phyloP scores from a whole-genome alignment of 1,284 basidiomycete genomes.

The Austropuccinia psidii region DNA sequence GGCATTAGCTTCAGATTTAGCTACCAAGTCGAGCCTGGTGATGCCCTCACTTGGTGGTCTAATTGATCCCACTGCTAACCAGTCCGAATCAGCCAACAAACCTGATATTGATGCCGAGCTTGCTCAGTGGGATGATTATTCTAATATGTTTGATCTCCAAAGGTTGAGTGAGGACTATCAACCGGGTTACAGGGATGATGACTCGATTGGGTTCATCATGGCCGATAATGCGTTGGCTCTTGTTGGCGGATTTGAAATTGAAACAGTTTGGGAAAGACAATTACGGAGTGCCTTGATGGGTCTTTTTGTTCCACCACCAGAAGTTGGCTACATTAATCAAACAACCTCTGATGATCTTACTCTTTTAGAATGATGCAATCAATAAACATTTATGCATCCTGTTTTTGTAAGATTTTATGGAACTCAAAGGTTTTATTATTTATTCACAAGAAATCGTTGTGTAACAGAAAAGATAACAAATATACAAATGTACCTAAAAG shows the following conservation, averaged over 20 bases:
- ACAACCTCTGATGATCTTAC: slow-evolving; percentile 7
- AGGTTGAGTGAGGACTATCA: neutral
- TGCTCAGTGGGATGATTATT: slow-evolving; percentile 29
- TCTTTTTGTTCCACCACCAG: slow-evolving; percentile 14
- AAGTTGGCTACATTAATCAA: slow-evolving; percentile 20
- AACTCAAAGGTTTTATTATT: no score
- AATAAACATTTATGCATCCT: no score
- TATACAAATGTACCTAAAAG: no score
- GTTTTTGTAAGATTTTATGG: no score
- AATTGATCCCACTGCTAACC: neutral
- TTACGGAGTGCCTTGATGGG: slow-evolving; percentile 34
- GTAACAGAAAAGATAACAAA: no score
- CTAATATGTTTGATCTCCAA: slow-evolving; percentile 23
- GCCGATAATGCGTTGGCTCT: slow-evolving; percentile 21
- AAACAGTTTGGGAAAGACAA: slow-evolving; percentile 32
- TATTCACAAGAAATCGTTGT: no score
- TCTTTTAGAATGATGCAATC: no score
- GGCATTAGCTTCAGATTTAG: slow-evolving; percentile 21
- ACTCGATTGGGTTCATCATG: slow-evolving; percentile 24
- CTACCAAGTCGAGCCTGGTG: slow-evolving; percentile 11
- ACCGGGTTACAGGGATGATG: slow-evolving; percentile 21
- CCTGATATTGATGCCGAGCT: slow-evolving; percentile 31
- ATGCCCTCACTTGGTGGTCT: slow-evolving; percentile 22
- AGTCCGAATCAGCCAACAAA: neutral
- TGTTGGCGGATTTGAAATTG: slow-evolving; percentile 32